phyloP scores from a whole-genome alignment of 2,329 filamentous ascomycete species.

The Hypoxylon sp. region DNA sequence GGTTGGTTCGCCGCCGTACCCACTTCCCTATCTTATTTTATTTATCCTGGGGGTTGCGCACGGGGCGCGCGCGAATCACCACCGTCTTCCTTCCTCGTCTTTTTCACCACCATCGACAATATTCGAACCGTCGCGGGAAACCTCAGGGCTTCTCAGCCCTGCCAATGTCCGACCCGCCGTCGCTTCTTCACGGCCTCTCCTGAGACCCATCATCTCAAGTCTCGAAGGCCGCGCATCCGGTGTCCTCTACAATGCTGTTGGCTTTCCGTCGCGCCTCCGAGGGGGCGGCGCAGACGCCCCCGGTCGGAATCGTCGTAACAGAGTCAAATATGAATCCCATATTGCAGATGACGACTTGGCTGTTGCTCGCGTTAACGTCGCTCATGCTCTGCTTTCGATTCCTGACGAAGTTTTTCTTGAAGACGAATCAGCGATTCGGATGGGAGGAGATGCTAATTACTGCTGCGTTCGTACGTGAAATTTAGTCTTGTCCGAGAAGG shows the following conservation, averaged over 20 bases:
- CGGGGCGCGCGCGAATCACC: constrained; percentile 38
- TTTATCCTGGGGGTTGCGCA: constrained; percentile 36
- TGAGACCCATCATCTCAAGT: constrained; percentile 22
- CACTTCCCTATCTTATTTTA: constrained; percentile 25
- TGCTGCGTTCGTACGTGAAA: constrained; percentile 39
- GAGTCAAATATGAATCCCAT: constrained; percentile 42
- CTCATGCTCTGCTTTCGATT: constrained; percentile 45
- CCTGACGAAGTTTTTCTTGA: constrained; percentile 46
- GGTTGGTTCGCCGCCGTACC: constrained; percentile 17
- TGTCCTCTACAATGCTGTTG: constrained; percentile 29
- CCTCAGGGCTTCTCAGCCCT: constrained; percentile 36
- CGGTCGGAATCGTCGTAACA: constrained; percentile 38
- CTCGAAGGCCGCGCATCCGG: constrained; percentile 13
- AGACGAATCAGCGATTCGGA: constrained; percentile 40
- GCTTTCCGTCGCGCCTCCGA: constrained; percentile 30
- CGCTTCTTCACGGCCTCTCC: constrained; percentile 20
- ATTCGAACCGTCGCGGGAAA: constrained; percentile 36
- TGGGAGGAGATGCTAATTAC: constrained; percentile 45
- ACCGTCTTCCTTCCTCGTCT: constrained; percentile 28
- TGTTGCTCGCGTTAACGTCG: constrained; percentile 42
- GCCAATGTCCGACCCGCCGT: constrained; percentile 36
- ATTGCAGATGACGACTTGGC: constrained; percentile 45
- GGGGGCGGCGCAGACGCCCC: constrained; percentile 17
- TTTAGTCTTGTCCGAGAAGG: background rate
- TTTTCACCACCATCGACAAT: constrained; percentile 28